Evolutionary conservation across 306 rosid species (phyloP).

Genomic region (Prunus kanzakura): DNA sequence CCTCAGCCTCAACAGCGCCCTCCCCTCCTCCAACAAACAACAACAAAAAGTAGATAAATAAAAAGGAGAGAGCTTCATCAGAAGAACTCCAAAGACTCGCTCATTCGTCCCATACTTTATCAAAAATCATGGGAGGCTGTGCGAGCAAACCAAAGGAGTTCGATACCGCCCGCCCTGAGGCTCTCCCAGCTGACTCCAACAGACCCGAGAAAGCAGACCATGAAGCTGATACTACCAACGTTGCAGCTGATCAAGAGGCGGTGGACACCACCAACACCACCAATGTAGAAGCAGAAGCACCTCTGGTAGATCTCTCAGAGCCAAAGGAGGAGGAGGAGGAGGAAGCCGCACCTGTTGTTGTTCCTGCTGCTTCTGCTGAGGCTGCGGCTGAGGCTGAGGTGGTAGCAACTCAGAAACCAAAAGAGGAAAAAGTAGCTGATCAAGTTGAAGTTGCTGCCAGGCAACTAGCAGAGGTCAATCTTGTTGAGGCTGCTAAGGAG

Average conservation of each 20-base stretch:
- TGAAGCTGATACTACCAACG: neutral
- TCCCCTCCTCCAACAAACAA: neutral
- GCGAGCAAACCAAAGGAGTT: constrained; percentile 64
- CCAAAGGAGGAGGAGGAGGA: constrained; percentile 27
- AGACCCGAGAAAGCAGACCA: constrained; percentile 27
- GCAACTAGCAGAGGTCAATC: constrained; percentile 14
- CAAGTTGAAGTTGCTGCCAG: constrained; percentile 23
- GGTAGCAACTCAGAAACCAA: constrained; percentile 13
- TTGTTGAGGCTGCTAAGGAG: constrained; percentile 24
- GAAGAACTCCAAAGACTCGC: constrained; percentile 19
- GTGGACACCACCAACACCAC: neutral
- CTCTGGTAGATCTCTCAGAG: constrained; percentile 36
- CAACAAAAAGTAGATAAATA: neutral
- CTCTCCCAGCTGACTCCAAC: constrained; percentile 31
- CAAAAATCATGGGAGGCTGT: constrained; percentile 77
- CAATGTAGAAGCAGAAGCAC: constrained; percentile 12
- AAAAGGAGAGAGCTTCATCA: neutral
- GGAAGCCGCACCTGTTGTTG: constrained; percentile 2
- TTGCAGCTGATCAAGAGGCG: no score
- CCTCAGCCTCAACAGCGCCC: constrained; percentile 30
- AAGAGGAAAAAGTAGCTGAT: constrained; percentile 10
- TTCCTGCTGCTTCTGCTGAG: constrained; percentile 12
- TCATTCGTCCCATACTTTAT: neutral
- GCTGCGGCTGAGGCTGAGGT: constrained; percentile 25
- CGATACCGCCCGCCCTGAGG: constrained; percentile 11